These are phyloP conservation scores for Aspergillus pseudotamarii DNA, from an alignment of 2,329 filamentous ascomycete species.

Conservation along the genomic window DNA sequence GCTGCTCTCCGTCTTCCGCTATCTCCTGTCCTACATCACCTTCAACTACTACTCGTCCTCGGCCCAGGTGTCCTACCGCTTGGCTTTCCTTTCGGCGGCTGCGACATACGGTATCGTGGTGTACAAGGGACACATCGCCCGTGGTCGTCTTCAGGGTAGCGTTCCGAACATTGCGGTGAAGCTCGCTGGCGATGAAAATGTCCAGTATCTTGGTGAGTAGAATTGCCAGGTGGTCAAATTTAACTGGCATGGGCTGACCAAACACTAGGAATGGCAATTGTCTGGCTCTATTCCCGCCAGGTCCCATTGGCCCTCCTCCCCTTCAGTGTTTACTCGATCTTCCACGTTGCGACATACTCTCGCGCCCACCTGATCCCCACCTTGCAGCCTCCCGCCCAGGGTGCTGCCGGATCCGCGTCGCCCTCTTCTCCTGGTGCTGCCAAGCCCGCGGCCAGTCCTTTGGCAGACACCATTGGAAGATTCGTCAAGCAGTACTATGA, in stretches of 20 bases:
- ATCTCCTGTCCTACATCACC: constrained; percentile 80
- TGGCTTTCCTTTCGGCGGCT: constrained; percentile 85
- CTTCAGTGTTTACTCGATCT: constrained; percentile 95
- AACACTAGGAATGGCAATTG: constrained; percentile 77
- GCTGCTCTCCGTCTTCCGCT: constrained; percentile 80
- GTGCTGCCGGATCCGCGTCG: constrained; percentile 54
- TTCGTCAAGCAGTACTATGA: constrained; percentile 99
- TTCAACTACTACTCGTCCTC: constrained; percentile 81
- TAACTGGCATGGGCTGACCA: constrained; percentile 8
- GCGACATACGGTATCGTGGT: constrained; percentile 97
- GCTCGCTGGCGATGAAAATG: constrained; percentile 86
- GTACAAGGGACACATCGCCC: constrained; percentile 93
- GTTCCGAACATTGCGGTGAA: constrained; percentile 65
- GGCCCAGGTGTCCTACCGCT: constrained; percentile 84
- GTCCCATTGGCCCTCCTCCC: constrained; percentile 88
- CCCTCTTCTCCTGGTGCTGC: constrained; percentile 60
- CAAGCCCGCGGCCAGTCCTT: constrained; percentile 53
- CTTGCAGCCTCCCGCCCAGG: constrained; percentile 66
- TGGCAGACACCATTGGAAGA: constrained; percentile 80
- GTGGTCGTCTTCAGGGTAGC: constrained; percentile 71
- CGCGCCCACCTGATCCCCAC: constrained; percentile 91
- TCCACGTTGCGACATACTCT: constrained; percentile 97
- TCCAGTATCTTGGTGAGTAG: constrained; percentile 87
- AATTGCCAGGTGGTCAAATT: background rate
- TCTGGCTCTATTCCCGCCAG: constrained; percentile 92